Percentiles rank a stretch among this genome's conserved stretches.
phyloP scores from a whole-genome alignment of 495 filamentous ascomycete genomes.

The Daldinia grandis region DNA sequence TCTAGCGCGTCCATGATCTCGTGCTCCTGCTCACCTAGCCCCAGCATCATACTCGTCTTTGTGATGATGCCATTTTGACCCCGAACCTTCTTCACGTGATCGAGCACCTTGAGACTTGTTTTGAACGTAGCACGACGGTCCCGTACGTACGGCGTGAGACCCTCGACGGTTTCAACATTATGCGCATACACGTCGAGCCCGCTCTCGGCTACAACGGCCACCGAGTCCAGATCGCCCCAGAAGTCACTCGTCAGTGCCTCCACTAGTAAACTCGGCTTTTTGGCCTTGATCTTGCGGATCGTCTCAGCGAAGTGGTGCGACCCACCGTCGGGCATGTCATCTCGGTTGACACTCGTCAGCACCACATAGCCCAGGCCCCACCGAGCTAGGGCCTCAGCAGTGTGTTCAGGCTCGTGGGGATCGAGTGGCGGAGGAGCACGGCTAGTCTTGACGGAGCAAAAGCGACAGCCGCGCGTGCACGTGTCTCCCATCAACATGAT shows the following conservation, averaged over 20 bases:
- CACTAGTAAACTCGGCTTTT: conserved; percentile 85
- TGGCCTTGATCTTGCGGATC: conserved; percentile 90
- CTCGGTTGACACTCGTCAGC: conserved; percentile 89
- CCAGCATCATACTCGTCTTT: conserved; percentile 97
- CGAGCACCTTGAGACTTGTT: conserved; percentile 82
- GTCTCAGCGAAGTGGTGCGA: conserved; percentile 94
- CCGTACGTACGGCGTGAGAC: conserved; percentile 83
- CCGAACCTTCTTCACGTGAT: conserved; percentile 78
- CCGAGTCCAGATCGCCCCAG: conserved; percentile 82
- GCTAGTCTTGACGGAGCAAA: conserved; percentile 94
- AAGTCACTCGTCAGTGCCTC: conserved; percentile 96
- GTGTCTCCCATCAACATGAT: conserved; percentile 99
- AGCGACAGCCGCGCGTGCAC: conserved; percentile 94
- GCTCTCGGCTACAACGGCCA: conserved; percentile 78
- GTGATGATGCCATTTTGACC: conserved; percentile 77
- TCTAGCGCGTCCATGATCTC: conserved; percentile 82
- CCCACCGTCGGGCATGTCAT: conserved; percentile 89
- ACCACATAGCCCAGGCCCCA: conserved; percentile 98
- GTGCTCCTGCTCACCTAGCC: conserved; percentile 90
- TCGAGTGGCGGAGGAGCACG: conserved; percentile 83
- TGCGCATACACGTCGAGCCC: conserved; percentile 97
- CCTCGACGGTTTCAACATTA: conserved; percentile 96
- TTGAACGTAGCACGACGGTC: conserved; percentile 91
- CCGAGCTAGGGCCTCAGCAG: conserved; percentile 86
- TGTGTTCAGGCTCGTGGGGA: conserved; percentile 96